Evolutionary conservation across 805 yeast species (phyloP), one percentile per base, ranked within the genome.

Genomic region (Ogataea pini): DNA sequence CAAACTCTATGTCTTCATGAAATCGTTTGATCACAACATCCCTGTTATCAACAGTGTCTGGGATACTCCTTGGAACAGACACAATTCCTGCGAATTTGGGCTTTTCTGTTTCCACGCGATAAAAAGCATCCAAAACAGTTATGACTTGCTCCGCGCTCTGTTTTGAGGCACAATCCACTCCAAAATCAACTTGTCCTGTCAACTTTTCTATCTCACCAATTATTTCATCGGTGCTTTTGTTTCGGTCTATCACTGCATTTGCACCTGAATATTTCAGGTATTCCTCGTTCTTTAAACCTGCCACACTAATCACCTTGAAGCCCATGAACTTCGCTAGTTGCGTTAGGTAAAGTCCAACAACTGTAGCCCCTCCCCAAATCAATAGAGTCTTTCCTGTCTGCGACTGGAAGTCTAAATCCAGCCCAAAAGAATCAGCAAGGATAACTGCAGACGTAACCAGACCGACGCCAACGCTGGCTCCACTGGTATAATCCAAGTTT

Each of bases 311-410:
- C 19, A 75, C 73, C 18, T 63, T 67, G 33, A 73, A 65, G 2
- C 71, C 72, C 14, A 71, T 66, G 25, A 69, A 54, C 44, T 62
- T 72, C 1, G 77, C 76, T 31, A 75, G 50, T 54, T 75, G 79
- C 12, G 71, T 64, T 10, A 70, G 58, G 50, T 72, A 74, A 5
- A 73, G 58, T 0, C 78, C 79, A 36, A 75, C 78, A 29, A 73
- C 74, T 18, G 77, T 72, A 4, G 76, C 68, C 3, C 76, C 79
- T 31, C 79, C 79, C 79, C 79, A 75, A n/a, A 75, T 63, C 5
- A 72, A 47, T 10, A 72, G 44, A 28, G 64, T 56, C 12, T 56
- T 60, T 9, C 44, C 49, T n/a, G 22, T 16, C 25, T 37, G 41
- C 7, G 42, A 28, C 10, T 41, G 28, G 13, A 16, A 28, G 6